Conservation (phyloP, 2,329 filamentous ascomycete genomes). For the Diaporthe amygdali region DNA sequence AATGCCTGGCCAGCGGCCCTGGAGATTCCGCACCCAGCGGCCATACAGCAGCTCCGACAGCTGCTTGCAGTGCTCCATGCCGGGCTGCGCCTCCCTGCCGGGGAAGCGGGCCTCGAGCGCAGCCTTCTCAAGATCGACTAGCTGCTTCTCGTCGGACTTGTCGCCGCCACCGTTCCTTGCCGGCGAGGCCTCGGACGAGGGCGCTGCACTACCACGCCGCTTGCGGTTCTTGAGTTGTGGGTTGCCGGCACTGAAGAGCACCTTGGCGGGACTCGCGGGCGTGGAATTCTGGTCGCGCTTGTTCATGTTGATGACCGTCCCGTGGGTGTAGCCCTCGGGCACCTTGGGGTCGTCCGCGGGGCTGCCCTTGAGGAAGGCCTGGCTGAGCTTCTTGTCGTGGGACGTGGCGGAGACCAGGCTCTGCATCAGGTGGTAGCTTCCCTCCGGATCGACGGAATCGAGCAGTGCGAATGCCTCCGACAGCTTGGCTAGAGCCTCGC, state of each 20-base stretch:
- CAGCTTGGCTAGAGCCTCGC: slow-evolving; percentile 82
- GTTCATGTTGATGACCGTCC: slow-evolving; percentile 64
- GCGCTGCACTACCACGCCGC: slow-evolving; percentile 56
- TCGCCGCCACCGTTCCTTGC: slow-evolving; percentile 21
- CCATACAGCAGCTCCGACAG: slow-evolving; percentile 90
- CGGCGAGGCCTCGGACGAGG: slow-evolving; percentile 33
- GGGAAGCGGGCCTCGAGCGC: slow-evolving; percentile 59
- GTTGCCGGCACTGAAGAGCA: slow-evolving; percentile 81
- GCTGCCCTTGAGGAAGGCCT: slow-evolving; percentile 47
- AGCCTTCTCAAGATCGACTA: slow-evolving; percentile 51
- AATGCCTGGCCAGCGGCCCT: slow-evolving; percentile 67
- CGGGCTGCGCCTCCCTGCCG: slow-evolving; percentile 61
- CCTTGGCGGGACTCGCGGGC: slow-evolving; percentile 58
- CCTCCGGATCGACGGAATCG: slow-evolving; percentile 88
- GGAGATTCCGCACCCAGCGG: slow-evolving; percentile 86
- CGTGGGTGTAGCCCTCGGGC: slow-evolving; percentile 52
- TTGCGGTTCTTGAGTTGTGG: slow-evolving; percentile 82
- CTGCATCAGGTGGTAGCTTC: slow-evolving; percentile 83
- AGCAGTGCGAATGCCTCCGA: slow-evolving; percentile 86
- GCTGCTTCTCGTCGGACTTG: slow-evolving; percentile 35
- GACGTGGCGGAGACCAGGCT: slow-evolving; percentile 77
- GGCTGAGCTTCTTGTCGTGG: slow-evolving; percentile 68
- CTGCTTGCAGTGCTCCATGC: slow-evolving; percentile 92
- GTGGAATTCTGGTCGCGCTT: slow-evolving; percentile 41
- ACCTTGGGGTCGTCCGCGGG: slow-evolving; percentile 38